Evolutionary conservation across 345 rosid species (phyloP).

Genomic region (Cardamine resedifolia): DNA sequence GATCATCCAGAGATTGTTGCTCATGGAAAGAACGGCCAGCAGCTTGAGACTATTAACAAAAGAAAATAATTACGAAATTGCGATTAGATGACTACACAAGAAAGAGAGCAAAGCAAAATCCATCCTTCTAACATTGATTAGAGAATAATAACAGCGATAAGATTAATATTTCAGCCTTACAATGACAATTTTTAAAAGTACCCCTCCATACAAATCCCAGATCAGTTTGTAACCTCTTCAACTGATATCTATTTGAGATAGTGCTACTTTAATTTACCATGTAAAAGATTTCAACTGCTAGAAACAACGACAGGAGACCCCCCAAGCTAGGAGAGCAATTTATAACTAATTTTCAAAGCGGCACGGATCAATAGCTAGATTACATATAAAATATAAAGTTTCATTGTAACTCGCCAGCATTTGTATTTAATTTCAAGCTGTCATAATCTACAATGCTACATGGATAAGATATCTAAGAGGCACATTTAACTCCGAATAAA

Average conservation of each 20-base stretch:
- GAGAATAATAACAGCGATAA: neutral
- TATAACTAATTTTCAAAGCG: neutral
- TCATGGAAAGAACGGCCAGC: constrained; percentile 56
- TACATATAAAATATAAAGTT: neutral
- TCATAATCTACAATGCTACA: neutral
- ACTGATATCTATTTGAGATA: neutral
- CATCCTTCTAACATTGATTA: neutral
- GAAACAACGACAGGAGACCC: neutral
- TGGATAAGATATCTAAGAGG: neutral
- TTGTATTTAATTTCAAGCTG: neutral
- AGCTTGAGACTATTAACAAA: constrained; percentile 46
- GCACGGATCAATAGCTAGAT: neutral
- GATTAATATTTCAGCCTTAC: neutral
- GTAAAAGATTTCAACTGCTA: neutral
- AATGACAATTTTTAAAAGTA: neutral
- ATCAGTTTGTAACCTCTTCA: constrained; percentile 7
- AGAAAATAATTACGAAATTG: constrained; percentile 9
- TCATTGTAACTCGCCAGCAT: neutral
- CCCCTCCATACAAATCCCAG: neutral
- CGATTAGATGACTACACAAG: neutral
- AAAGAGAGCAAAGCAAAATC: neutral
- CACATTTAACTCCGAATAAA: neutral
- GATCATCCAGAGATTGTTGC: constrained; percentile 67
- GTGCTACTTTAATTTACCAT: neutral
- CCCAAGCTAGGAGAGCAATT: neutral